phyloP scores from a whole-genome alignment of 1,139 yeast genomes.

The Geotrichum bryndzae region DNA sequence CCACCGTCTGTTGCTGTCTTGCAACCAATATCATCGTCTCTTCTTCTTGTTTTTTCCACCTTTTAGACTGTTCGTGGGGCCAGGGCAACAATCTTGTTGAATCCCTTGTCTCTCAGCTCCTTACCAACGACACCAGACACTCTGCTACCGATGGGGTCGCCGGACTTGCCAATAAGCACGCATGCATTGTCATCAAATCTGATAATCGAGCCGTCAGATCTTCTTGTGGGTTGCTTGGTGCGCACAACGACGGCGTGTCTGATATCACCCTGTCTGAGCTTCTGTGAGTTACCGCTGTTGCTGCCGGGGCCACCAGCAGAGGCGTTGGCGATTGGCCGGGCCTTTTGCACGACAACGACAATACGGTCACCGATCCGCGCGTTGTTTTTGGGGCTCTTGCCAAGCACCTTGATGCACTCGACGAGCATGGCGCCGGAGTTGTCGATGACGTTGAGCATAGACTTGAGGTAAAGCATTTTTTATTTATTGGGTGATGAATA shows the following conservation, averaged over 20 bases:
- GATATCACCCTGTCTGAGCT: conserved; percentile 92
- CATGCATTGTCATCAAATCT: conserved; percentile 96
- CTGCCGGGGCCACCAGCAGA: conserved; percentile 31
- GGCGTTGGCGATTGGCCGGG: conserved; percentile 65
- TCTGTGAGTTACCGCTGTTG: conserved; percentile 41
- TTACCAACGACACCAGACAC: conserved; percentile 87
- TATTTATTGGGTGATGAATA: neutral
- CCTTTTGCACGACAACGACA: conserved; percentile 91
- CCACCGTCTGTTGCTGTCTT: neutral
- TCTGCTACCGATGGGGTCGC: conserved; percentile 94
- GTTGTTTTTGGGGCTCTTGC: conserved; percentile 78
- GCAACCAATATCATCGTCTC: neutral
- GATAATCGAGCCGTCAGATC: conserved; percentile 83
- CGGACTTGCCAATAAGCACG: conserved; percentile 83
- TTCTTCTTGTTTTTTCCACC: neutral
- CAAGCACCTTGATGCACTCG: conserved; percentile 91
- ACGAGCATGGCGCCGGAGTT: conserved; percentile 94
- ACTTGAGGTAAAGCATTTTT: conserved; percentile 75
- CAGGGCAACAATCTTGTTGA: conserved; percentile 78
- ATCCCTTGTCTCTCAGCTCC: conserved; percentile 79
- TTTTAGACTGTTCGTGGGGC: conserved; percentile 76
- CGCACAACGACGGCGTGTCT: conserved; percentile 94
- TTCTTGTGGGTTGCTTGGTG: conserved; percentile 76
- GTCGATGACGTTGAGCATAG: conserved; percentile 85
- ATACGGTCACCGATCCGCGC: conserved; percentile 78